Percentiles rank a stretch among this genome's conserved stretches.
Conservation (phyloP, 2,329 filamentous ascomycete species). For the Phialocephala sp. region DNA sequence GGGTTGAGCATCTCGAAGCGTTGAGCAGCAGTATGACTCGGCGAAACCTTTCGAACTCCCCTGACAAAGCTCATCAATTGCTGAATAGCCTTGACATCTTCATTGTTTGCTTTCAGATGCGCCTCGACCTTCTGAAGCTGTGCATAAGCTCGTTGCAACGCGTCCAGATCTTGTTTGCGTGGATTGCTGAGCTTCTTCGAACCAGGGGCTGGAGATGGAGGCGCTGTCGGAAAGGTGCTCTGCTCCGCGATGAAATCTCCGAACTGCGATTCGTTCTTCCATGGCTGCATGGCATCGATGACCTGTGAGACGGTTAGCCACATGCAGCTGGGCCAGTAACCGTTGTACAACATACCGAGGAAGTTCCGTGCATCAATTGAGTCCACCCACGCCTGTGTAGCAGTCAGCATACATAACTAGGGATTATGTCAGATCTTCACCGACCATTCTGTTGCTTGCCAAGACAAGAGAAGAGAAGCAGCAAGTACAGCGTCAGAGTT, state of each 20-base stretch:
- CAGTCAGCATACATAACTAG: constrained; percentile 43
- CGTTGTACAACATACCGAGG: constrained; percentile 66
- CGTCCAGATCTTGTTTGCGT: constrained; percentile 72
- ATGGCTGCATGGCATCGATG: constrained; percentile 87
- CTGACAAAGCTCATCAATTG: constrained; percentile 76
- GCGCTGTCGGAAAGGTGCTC: constrained; percentile 73
- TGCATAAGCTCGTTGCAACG: constrained; percentile 69
- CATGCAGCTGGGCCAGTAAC: constrained; percentile 14
- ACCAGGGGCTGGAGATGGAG: constrained; percentile 65
- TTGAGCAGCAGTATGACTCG: constrained; percentile 74
- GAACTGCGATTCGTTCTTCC: constrained; percentile 89
- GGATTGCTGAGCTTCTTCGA: constrained; percentile 64
- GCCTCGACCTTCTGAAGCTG: constrained; percentile 72
- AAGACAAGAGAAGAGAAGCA: constrained; percentile 88
- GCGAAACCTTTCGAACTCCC: constrained; percentile 72
- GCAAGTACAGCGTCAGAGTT: constrained; percentile 93
- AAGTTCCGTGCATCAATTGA: constrained; percentile 88
- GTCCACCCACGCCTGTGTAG: constrained; percentile 83
- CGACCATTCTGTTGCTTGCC: constrained; percentile 97
- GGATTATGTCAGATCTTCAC: constrained; percentile 46
- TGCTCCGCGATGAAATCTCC: constrained; percentile 82
- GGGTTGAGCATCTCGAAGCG: constrained; percentile 91
- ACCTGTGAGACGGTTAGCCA: constrained; percentile 60
- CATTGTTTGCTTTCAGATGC: constrained; percentile 70
- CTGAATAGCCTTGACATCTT: constrained; percentile 71